phyloP scores from a whole-genome alignment of 257 asterid species.

The Gynochthodes officinalis region DNA sequence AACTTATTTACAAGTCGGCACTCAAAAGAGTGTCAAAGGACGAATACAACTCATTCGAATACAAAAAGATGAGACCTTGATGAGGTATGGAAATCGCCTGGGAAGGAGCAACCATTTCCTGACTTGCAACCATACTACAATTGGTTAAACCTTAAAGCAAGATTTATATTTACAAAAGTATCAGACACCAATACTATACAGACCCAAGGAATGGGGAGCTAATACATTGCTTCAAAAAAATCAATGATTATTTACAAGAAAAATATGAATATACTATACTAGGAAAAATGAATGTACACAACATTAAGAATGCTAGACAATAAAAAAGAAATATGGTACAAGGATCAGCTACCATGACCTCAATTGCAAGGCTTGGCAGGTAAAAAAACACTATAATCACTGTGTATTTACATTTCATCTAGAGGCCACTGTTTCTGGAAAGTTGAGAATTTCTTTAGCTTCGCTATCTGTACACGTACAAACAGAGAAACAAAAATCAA shows the following conservation, averaged over 20 bases:
- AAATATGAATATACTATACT: neutral
- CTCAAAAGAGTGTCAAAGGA: too few relatives aligned
- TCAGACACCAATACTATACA: neutral
- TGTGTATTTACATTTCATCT: constrained; percentile 33
- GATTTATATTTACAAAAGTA: neutral
- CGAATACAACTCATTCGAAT: too few relatives aligned
- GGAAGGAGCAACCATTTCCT: neutral
- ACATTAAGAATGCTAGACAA: neutral
- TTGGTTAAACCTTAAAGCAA: neutral
- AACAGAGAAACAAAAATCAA: constrained; percentile 12
- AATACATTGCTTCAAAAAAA: neutral
- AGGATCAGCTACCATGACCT: constrained; percentile 16
- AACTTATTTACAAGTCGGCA: too few relatives aligned
- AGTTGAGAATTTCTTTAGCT: constrained; percentile 20
- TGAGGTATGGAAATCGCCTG: too few relatives aligned
- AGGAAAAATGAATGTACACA: neutral
- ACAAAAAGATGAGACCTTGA: too few relatives aligned
- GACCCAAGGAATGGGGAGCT: neutral
- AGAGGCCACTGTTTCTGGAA: constrained; percentile 32
- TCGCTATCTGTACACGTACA: constrained; percentile 57
- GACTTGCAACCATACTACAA: neutral
- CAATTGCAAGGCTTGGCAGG: constrained; percentile 21
- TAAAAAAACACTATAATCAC: neutral
- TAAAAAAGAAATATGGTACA: constrained; percentile 9
- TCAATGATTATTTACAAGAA: constrained; percentile 10